Percentiles rank a stretch among this genome's conserved stretches.
These are phyloP conservation scores for Tilletia indica DNA, from an alignment of 1,284 basidiomycete species.

Conservation along the genomic window DNA sequence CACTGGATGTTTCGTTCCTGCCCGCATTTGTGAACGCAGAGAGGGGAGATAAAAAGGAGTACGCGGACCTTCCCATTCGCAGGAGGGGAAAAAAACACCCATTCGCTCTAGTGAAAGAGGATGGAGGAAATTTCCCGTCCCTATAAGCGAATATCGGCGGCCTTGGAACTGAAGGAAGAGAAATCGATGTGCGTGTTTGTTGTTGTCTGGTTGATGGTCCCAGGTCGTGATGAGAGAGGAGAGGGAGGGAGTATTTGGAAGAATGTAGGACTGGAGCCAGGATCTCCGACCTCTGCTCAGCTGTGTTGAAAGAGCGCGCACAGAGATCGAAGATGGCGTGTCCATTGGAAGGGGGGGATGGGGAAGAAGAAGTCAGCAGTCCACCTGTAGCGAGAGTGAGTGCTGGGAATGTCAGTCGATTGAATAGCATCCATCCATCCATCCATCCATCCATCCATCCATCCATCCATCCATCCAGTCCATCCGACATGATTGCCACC, in stretches of 20 bases:
- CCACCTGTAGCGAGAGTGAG: no score
- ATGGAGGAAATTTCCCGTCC: not conserved
- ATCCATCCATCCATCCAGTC: no score
- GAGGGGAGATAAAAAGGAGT: conserved; percentile 17
- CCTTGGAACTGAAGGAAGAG: conserved; percentile 16
- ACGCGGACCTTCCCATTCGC: conserved; percentile 18
- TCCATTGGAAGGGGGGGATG: no score
- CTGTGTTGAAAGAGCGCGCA: no score
- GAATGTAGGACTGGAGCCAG: not conserved
- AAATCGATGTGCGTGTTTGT: not conserved
- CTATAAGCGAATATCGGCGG: conserved; percentile 9
- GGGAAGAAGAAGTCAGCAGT: no score
- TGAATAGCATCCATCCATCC: no score
- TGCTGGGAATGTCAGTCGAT: no score
- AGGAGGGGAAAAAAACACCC: not conserved
- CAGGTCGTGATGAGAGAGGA: not conserved
- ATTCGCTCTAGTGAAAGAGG: not conserved
- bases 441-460: no score
- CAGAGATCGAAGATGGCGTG: no score
- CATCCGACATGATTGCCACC: no score
- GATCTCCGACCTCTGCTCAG: not conserved
- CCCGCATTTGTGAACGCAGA: conserved; percentile 13
- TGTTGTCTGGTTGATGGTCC: not conserved
- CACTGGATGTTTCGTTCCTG: not conserved
- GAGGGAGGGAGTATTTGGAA: not conserved